Percentiles rank a stretch among this genome's conserved stretches.
Conservation (phyloP, 345 rosid species). For the Toxicodendron radicans region DNA sequence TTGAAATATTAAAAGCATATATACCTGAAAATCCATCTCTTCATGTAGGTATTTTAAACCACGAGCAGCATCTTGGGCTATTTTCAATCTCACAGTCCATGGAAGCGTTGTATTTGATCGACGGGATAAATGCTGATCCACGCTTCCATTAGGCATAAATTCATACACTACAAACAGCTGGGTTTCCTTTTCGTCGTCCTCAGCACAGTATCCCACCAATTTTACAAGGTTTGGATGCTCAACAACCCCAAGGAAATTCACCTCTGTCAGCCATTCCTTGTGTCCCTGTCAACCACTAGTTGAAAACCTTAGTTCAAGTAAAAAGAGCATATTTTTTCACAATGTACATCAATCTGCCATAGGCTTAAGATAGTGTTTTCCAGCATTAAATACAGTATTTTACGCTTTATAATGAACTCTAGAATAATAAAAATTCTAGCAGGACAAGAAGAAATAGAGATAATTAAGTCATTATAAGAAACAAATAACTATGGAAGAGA, state of each 20-base stretch:
- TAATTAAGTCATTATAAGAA: background rate
- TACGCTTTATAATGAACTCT: background rate
- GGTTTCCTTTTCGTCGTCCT: conserved; percentile 90
- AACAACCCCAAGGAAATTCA: conserved; percentile 79
- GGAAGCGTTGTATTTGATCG: conserved; percentile 56
- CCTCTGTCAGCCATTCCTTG: conserved; percentile 93
- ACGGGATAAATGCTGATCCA: conserved; percentile 61
- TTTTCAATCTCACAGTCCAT: conserved; percentile 78
- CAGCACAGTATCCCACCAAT: conserved; percentile 86
- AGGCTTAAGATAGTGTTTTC: background rate
- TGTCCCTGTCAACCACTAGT: conserved; percentile 63
- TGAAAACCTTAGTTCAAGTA: background rate
- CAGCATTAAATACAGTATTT: background rate
- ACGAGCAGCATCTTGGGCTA: conserved; percentile 90
- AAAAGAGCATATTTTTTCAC: conserved; percentile 10
- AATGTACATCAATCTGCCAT: background rate
- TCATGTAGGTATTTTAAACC: conserved; percentile 84
- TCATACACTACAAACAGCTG: conserved; percentile 86
- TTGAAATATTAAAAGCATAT: background rate
- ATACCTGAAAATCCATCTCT: conserved; percentile 88
- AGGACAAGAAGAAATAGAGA: background rate
- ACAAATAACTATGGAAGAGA: background rate
- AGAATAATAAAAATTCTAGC: conserved; percentile 8
- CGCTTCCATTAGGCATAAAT: conserved; percentile 80
- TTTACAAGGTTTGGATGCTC: conserved; percentile 92